Conservation (phyloP, 2,329 filamentous ascomycete genomes). For the Blastomyces emzantsi region DNA sequence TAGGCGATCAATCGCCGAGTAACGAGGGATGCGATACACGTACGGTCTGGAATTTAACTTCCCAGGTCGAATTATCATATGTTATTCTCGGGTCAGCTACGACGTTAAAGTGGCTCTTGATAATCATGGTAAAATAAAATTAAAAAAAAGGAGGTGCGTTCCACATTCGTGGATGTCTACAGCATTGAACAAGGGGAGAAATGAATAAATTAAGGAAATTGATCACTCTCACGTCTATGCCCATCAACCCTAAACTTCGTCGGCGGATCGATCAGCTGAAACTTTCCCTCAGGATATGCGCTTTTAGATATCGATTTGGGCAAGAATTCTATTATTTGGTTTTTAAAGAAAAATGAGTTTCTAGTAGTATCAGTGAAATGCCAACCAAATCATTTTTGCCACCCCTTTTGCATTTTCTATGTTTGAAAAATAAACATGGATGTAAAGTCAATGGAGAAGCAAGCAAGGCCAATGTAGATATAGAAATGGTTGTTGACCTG, state of each 20-base stretch:
- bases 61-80: not conserved
- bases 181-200: not conserved
- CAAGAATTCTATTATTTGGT: constrained; percentile 14
- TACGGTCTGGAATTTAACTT: constrained; percentile 28
- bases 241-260: constrained; percentile 17
- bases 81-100: not conserved
- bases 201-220: not conserved
- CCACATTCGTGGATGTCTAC: not conserved
- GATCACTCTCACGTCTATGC: constrained; percentile 15
- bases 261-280: constrained; percentile 15
- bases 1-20: not conserved
- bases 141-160: not conserved
- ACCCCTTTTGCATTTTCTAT: too few species aligned
- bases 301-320: constrained; percentile 11
- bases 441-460: not conserved
- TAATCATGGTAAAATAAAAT: not conserved
- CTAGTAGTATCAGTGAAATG: not conserved
- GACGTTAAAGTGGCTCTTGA: not conserved
- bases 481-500: not conserved
- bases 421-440: too few species aligned
- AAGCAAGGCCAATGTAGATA: not conserved
- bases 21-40: not conserved
- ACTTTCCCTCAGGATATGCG: constrained; percentile 16
- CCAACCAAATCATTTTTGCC: not conserved
- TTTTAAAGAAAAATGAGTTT: not conserved